Percentiles rank a stretch among this genome's conserved stretches.
These are phyloP conservation scores for Phellopilus nigrolimitatus DNA, from an alignment of 1,284 basidiomycete species.

Conservation along the genomic window DNA sequence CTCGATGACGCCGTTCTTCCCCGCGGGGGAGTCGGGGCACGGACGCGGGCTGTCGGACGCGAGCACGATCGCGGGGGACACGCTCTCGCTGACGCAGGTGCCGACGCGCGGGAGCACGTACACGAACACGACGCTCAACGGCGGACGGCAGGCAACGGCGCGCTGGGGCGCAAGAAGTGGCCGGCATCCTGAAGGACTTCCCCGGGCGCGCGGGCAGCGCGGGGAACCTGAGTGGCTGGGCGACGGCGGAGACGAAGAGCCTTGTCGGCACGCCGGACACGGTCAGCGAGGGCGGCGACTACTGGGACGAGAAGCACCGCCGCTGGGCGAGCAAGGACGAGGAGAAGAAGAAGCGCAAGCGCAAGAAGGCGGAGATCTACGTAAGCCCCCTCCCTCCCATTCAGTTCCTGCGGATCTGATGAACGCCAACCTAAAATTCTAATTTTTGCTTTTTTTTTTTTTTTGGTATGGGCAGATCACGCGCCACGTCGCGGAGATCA, in stretches of 20 bases:
- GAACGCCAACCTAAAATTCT: too few relatives aligned
- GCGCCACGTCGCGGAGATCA: slow-evolving; percentile 82
- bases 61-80: neutral
- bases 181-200: slow-evolving; percentile 32
- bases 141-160: slow-evolving; percentile 16
- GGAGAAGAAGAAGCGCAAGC: slow-evolving; percentile 54
- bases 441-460: slow-evolving; percentile 7
- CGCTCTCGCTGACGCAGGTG: slow-evolving; percentile 3
- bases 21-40: too few relatives aligned
- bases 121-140: slow-evolving; percentile 18
- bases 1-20: neutral
- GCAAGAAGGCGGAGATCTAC: slow-evolving; percentile 75
- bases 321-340: slow-evolving; percentile 23
- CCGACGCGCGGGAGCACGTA: slow-evolving; percentile 8
- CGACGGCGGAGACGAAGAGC: slow-evolving; percentile 25
- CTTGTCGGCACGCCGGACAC: slow-evolving; percentile 26
- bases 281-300: slow-evolving; percentile 28
- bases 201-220: slow-evolving; percentile 22
- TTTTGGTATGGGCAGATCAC: slow-evolving; percentile 57
- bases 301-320: slow-evolving; percentile 21
- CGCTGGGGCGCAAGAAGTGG: slow-evolving; percentile 27
- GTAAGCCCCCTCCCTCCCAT: too few relatives aligned
- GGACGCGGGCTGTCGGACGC: neutral
- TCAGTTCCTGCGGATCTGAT: too few relatives aligned
- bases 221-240: slow-evolving; percentile 20